Evolutionary conservation across 495 filamentous ascomycete genomes (phyloP), one percentile per base, ranked within the genome.

Genomic region (Tuber indicum): DNA sequence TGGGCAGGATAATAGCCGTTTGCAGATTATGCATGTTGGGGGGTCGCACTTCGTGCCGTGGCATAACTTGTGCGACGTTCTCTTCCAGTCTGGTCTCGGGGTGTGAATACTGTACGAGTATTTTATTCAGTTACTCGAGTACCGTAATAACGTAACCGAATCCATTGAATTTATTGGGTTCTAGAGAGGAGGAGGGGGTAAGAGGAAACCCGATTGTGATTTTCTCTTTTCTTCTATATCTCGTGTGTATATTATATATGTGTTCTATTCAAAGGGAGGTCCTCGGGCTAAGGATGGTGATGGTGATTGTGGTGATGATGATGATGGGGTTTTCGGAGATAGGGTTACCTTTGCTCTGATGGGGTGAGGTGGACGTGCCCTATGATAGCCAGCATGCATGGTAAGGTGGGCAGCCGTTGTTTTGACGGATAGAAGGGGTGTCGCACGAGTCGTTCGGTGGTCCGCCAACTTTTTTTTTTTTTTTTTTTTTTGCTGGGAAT

Each of bases 391-490:
- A n/a, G 49, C 49, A 58, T 58, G 49, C 49, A 58, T 58, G 23
- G 26, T 62, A 62, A 62, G n/a, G 58, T 62, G n/a, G 58, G n/a
- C 4, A 62, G n/a, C 58, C 58, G 58, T 32, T 62, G n/a, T 32
- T 62, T 62, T 62, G 58, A 62, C 58, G 58, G 58, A n/a, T 62
- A 12, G n/a, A n/a, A 5, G 26, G 58, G 46, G n/a, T 62, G 58
- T 62, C 58, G 58, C 58, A 62, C 58, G 58, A 62, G n/a, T 62
- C n/a, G 58, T n/a, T 62, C 26, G n/a, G 58, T 62, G 58, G 58
- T 62, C 58, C 58, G 58, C 58, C n/a, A 62, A 62, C n/a, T 62
- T 32, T 62, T 62, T 26, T 32, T 62, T 62, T 32, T 52, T n/a
- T 49, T 21, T 49, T 9, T 8, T n/a, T n/a, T n/a, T n/a, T n/a